Evolutionary conservation across 371 early-diverging fungal genomes (phyloP), one percentile per base, ranked within the genome.

Genomic region (Rhizomucor miehei): DNA sequence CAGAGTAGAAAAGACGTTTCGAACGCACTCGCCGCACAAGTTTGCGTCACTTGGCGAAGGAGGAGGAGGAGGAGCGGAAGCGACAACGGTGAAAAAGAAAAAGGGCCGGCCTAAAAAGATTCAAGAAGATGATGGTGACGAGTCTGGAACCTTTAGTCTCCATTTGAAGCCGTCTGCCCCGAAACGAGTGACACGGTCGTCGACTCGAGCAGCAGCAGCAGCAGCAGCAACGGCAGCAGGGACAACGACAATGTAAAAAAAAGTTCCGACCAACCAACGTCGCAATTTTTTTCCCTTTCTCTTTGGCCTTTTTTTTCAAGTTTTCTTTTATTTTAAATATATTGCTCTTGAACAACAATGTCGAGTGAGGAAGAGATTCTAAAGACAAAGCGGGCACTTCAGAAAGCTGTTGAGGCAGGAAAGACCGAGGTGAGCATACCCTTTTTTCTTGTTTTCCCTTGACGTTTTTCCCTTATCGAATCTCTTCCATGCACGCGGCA

Each of bases 1-100:
- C 14, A 77, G 79, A 25, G 83, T 83, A n/a, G 82, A 86, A 55
- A 87, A 89, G 54, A 82, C 84, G 40, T 85, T 89, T 65, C 79
- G 89, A 24, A 89, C 77, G 36, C 87, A 88, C 69, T 82, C 69
- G 60, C 85, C 77, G 55, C 79, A 65, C 36, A 44, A 20, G 3
- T 57, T 51, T 35, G 51, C 29, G 29, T 29, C 29, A 8, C 29
- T 29, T n/a, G n/a, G n/a, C n/a, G n/a, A n/a, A n/a, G n/a, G n/a
- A n/a, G n/a, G n/a, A n/a, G n/a, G 29, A 29, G 29, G 40, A 13
- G n/a, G 14, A 44, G n/a, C 44, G 9, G 6, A 23, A 17, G 5
- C 52, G 11, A 16, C 52, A 21, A 1, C 54, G 16, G 16, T 13
- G 17, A 12, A 14, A 6, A 39, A 17, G 36, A 50, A n/a, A 50